Conservation (phyloP, 2,329 filamentous ascomycete genomes). For the Cercospora nicotianae region DNA sequence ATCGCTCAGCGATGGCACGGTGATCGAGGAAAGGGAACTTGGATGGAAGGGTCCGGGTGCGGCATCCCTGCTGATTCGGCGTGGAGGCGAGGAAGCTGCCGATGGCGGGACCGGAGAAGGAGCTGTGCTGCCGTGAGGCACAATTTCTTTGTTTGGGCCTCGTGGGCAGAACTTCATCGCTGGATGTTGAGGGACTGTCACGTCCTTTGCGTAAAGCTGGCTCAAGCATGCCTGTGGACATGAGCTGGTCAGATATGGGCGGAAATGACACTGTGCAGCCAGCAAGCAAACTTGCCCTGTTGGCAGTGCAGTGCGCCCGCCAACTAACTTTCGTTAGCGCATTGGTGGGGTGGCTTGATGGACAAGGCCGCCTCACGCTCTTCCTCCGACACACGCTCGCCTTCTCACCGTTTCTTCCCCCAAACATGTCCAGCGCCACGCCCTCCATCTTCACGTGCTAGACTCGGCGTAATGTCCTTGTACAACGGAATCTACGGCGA, state of each 20-base stretch:
- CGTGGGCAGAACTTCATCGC: background rate
- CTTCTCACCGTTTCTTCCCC: background rate
- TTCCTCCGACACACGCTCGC: background rate
- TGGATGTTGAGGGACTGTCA: background rate
- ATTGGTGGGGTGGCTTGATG: slow-evolving; percentile 3
- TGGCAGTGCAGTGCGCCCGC: background rate
- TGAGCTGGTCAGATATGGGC: background rate
- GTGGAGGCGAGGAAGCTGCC: background rate
- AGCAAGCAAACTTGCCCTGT: background rate
- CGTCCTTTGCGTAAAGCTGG: background rate
- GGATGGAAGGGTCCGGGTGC: background rate
- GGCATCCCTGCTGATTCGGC: background rate
- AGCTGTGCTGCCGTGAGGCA: background rate
- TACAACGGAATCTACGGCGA: slow-evolving; percentile 37
- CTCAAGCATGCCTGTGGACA: background rate
- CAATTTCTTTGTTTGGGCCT: background rate
- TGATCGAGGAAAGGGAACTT: background rate
- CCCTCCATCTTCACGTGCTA: slow-evolving; percentile 3
- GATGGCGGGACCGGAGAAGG: background rate
- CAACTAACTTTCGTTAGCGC: slow-evolving; percentile 2
- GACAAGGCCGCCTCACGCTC: background rate
- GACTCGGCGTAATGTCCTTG: slow-evolving; percentile 33
- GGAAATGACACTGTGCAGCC: background rate
- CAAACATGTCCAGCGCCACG: slow-evolving; percentile 1
- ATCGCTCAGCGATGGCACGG: background rate